Percentiles rank a stretch among this genome's conserved stretches.
These are phyloP conservation scores for Populus ilicifolia DNA, from an alignment of 345 rosid species.

Conservation along the genomic window DNA sequence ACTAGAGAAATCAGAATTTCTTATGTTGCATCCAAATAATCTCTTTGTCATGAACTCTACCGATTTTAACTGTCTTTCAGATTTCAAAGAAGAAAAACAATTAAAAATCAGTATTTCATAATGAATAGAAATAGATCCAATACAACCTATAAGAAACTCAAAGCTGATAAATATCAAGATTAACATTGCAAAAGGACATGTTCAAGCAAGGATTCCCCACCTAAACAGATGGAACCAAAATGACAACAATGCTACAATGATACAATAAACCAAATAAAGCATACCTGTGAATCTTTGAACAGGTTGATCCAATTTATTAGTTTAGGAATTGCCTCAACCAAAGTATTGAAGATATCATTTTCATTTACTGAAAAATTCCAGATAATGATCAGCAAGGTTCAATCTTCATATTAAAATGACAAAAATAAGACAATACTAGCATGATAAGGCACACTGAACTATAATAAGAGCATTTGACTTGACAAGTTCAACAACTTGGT, in stretches of 20 bases:
- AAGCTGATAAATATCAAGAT: not conserved
- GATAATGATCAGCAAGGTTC: not conserved
- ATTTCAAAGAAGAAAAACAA: too few species aligned
- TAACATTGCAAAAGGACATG: not conserved
- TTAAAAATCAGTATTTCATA: not conserved
- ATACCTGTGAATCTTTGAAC: constrained; percentile 70
- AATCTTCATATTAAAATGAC: constrained; percentile 2
- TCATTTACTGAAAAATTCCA: constrained; percentile 59
- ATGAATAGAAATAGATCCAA: not conserved
- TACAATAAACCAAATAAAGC: not conserved
- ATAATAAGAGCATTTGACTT: constrained; percentile 1
- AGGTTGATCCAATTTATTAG: constrained; percentile 62
- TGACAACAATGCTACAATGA: not conserved
- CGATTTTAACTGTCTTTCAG: too few species aligned
- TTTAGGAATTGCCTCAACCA: constrained; percentile 72
- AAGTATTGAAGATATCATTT: constrained; percentile 55
- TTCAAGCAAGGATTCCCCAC: not conserved
- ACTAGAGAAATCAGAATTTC: too few species aligned
- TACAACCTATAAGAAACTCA: not conserved
- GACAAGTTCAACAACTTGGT: constrained; percentile 6
- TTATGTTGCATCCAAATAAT: too few species aligned
- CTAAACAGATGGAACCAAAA: not conserved
- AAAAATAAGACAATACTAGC: not conserved
- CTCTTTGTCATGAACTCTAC: too few species aligned
- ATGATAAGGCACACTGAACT: not conserved